Conservation (phyloP, 2,329 filamentous ascomycete species). For the Talaromyces piceae region DNA sequence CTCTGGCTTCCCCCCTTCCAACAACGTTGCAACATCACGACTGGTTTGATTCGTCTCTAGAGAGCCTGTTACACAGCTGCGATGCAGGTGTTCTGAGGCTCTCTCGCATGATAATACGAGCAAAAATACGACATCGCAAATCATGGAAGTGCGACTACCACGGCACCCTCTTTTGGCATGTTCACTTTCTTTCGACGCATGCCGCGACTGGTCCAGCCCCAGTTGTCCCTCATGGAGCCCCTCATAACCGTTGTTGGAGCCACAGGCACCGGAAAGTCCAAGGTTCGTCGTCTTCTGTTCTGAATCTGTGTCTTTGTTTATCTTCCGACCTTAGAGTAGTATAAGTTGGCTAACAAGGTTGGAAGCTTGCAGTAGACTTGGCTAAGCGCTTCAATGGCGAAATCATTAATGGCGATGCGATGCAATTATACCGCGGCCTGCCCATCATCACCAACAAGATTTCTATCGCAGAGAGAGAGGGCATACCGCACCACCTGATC, state of each 20-base stretch:
- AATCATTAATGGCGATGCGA: constrained; percentile 93
- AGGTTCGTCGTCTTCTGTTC: constrained; percentile 53
- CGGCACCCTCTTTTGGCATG: constrained; percentile 16
- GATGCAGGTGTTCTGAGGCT: neutral
- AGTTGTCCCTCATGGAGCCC: constrained; percentile 39
- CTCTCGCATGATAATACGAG: neutral
- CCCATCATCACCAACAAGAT: constrained; percentile 97
- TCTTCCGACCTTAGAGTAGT: neutral
- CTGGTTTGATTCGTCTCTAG: neutral
- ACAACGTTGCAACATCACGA: too few relatives aligned
- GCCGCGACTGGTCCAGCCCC: constrained; percentile 14
- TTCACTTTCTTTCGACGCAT: constrained; percentile 18
- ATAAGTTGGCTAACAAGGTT: constrained; percentile 19
- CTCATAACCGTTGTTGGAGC: constrained; percentile 78
- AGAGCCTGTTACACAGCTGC: neutral
- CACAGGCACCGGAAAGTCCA: constrained; percentile 88
- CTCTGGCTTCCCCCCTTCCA: too few relatives aligned
- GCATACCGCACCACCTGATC: constrained; percentile 80
- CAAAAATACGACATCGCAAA: neutral
- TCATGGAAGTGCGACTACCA: neutral
- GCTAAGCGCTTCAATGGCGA: constrained; percentile 80
- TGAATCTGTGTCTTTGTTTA: too few relatives aligned
- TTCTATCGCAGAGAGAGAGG: constrained; percentile 62
- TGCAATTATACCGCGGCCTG: constrained; percentile 91
- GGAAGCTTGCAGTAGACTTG: constrained; percentile 79